phyloP scores from a whole-genome alignment of 2,329 filamentous ascomycete species.

The Didymella keratinophila region DNA sequence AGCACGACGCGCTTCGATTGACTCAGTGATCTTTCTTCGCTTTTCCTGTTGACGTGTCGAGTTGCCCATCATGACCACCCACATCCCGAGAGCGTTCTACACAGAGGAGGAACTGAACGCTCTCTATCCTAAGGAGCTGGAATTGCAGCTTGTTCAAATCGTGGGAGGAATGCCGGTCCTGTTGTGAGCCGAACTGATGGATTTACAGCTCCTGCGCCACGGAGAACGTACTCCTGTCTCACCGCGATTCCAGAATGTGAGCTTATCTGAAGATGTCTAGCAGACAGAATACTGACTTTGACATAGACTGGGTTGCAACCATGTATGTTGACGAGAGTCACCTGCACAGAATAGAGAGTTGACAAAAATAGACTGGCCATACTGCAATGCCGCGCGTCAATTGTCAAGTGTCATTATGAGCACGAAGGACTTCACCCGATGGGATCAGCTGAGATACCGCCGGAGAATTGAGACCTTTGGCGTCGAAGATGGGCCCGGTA shows the following conservation, averaged over 20 bases:
- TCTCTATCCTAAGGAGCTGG: conserved; percentile 81
- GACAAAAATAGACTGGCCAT: conserved; percentile 74
- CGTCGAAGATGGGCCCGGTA: conserved; percentile 63
- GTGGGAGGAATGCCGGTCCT: conserved; percentile 51
- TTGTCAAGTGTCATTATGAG: conserved; percentile 69
- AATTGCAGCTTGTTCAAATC: conserved; percentile 90
- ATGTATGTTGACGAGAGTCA: conserved; percentile 33
- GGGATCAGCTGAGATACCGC: conserved; percentile 68
- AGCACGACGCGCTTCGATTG: background rate
- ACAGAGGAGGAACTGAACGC: conserved; percentile 77
- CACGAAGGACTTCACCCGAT: conserved; percentile 60
- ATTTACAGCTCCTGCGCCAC: conserved; percentile 49
- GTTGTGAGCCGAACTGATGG: conserved; percentile 16
- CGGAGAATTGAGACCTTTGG: conserved; percentile 86
- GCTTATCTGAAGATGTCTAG: conserved; percentile 6
- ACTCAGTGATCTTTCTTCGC: too few species aligned
- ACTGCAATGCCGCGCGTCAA: conserved; percentile 79
- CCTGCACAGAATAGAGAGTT: background rate
- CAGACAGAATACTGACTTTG: conserved; percentile 13
- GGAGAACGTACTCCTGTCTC: conserved; percentile 82
- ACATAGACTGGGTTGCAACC: conserved; percentile 43
- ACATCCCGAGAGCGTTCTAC: conserved; percentile 78
- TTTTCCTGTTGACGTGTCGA: background rate
- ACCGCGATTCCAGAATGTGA: conserved; percentile 84
- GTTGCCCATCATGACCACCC: conserved; percentile 71